A percentile compares a stretch with the other conserved stretches of the same genome.
phyloP scores from a whole-genome alignment of 768 basidiomycete genomes.

The Saitozyma podzolica region DNA sequence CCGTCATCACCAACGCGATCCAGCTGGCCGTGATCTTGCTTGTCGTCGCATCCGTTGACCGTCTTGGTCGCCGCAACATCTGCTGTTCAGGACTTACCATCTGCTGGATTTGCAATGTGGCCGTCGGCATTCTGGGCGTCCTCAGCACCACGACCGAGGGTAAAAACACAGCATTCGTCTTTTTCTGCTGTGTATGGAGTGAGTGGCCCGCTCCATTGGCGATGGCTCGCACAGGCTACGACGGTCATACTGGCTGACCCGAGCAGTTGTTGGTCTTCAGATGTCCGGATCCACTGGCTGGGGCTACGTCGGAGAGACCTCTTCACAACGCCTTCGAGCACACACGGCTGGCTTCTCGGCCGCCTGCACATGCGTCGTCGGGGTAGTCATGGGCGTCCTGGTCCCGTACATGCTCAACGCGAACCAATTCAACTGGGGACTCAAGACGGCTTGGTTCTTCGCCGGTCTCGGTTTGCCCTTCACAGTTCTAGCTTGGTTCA shows the following conservation, averaged over 20 bases:
- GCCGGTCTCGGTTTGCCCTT: slow-evolving; percentile 12
- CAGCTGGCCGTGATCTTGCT: neutral
- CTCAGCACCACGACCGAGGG: slow-evolving; percentile 3
- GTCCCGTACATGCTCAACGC: slow-evolving; percentile 34
- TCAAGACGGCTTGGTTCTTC: slow-evolving; percentile 36
- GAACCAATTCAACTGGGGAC: slow-evolving; percentile 21
- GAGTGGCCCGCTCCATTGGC: too few relatives aligned
- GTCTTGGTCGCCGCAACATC: slow-evolving; percentile 15
- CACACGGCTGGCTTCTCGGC: slow-evolving; percentile 20
- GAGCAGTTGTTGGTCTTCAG: slow-evolving; percentile 23
- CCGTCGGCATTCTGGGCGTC: slow-evolving; percentile 10
- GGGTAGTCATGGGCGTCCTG: slow-evolving; percentile 20
- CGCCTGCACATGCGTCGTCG: slow-evolving; percentile 14
- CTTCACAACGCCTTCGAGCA: slow-evolving; percentile 12
- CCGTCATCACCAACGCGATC: slow-evolving; percentile 12
- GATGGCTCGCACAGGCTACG: too few relatives aligned
- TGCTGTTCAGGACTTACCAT: slow-evolving; percentile 12
- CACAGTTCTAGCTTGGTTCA: slow-evolving; percentile 20
- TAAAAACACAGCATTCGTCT: slow-evolving; percentile 14
- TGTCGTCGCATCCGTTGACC: slow-evolving; percentile 1
- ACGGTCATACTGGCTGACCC: too few relatives aligned
- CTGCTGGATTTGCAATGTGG: neutral
- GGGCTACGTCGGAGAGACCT: slow-evolving; percentile 17
- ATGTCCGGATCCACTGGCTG: slow-evolving; percentile 20
- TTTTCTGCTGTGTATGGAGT: slow-evolving; percentile 28